Percentiles rank a stretch among this genome's conserved stretches.
These are phyloP conservation scores for Umbelopsis sp. DNA, from an alignment of 192 early-diverging fungal species.

Conservation along the genomic window DNA sequence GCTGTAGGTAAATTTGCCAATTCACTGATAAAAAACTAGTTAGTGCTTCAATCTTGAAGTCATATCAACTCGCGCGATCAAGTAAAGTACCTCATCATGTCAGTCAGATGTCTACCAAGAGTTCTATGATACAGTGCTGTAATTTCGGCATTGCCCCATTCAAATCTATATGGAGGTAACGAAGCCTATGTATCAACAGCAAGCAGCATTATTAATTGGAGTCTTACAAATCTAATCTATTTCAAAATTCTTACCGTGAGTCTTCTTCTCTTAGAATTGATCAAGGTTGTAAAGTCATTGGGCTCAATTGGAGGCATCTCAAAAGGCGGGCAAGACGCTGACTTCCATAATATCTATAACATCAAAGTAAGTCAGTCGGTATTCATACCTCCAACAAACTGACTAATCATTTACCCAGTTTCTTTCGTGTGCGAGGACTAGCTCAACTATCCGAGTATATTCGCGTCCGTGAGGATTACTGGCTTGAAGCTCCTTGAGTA, in stretches of 20 bases:
- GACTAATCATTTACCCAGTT: conserved; percentile 61
- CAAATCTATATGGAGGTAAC: conserved; percentile 23
- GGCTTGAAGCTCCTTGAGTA: conserved; percentile 52
- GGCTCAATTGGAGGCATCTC: conserved; percentile 55
- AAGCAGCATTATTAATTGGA: background rate
- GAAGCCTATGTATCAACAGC: conserved; percentile 4
- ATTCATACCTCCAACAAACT: background rate
- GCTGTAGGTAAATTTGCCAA: conserved; percentile 20
- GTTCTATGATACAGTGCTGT: conserved; percentile 23
- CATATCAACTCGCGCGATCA: background rate
- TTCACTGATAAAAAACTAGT: background rate
- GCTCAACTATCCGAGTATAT: conserved; percentile 68
- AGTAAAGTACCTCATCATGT: conserved; percentile 25
- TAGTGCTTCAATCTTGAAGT: background rate
- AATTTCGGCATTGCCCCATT: conserved; percentile 34
- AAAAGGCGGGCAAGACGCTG: conserved; percentile 73
- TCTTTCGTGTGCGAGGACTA: conserved; percentile 71
- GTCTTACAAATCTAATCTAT: no score
- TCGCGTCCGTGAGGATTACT: conserved; percentile 60
- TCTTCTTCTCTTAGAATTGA: conserved; percentile 16
- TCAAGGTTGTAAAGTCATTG: conserved; percentile 37
- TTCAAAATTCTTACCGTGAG: conserved; percentile 2
- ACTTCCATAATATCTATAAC: conserved; percentile 76
- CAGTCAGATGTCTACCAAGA: conserved; percentile 3
- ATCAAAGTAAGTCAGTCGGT: background rate